Base-by-base conservation (phyloP, 352 stramenopile species). In the Albugo candida region DNA sequence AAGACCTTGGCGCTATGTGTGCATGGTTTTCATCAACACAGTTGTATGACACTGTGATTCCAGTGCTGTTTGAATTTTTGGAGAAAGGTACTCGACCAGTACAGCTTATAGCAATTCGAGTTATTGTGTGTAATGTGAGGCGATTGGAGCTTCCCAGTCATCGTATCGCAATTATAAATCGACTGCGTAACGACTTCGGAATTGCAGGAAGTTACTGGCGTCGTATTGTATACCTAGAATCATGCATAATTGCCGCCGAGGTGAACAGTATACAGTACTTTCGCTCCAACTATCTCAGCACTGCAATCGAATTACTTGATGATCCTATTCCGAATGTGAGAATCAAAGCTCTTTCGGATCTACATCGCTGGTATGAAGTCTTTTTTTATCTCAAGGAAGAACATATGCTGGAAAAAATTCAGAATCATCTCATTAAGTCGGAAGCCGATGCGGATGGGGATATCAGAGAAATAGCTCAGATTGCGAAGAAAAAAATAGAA, bases 181-280 rank as follows among this genome's bases (percentile, higher is more conserved):
- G 70, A 41, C 55, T 85, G 44, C 60, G 76, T 13, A 75, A 54
- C 13, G 76, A 88, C 44, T 88, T 79, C 27, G 76, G 73, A 1
- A 69, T 83, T 35, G 64, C 70, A 0, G 66, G 74, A 51, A 85
- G 69, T 54, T 85, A 80, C 45, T 88, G 73, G 76, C 57, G 73
- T 45, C 69, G 76, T 2, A 60, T 83, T 45, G 52, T 88, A 5
- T 88, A 79, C 42, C 54, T 88, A 0, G 76, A 88, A 17, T 70
- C 70, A 0, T 82, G 76, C 24, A 53, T 65, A 21, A 74, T 67
- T 48, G 72, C 76, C 13, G 51, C 77, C 6, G 60, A 53, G 18
- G 55, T 77, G 34, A 85, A 88, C 54, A 85, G 73, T 53, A 60
- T 67, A 13, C 60, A 84, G 31, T 88, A 88, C 51, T 83, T 63